phyloP scores from a whole-genome alignment of 345 rosid species.

The Zanthoxylum bungeanum region DNA sequence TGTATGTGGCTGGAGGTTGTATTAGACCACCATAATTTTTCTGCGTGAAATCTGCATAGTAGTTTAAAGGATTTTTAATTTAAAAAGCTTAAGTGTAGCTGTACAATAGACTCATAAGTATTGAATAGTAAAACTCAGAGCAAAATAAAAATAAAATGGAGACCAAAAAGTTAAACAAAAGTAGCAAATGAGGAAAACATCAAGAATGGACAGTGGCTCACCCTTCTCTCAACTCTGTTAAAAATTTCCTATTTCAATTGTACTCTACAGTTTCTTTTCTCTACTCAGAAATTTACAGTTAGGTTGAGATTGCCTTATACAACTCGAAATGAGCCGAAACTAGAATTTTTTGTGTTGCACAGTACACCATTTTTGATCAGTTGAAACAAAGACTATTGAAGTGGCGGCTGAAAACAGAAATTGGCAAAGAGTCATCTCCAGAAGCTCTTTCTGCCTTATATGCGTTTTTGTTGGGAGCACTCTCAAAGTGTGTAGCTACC shows the following conservation, averaged over 20 bases:
- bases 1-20: background rate
- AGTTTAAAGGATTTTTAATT: background rate
- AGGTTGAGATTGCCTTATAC: background rate
- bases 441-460: slow-evolving; percentile 72
- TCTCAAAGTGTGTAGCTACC: slow-evolving; percentile 85
- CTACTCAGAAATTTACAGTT: background rate
- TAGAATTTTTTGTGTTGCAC: slow-evolving; percentile 21
- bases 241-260: background rate
- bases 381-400: slow-evolving; percentile 66
- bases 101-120: background rate
- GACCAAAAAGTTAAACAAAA: background rate
- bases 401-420: slow-evolving; percentile 26
- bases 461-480: slow-evolving; percentile 83
- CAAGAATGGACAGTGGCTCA: background rate
- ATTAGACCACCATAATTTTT: background rate
- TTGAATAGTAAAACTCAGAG: background rate
- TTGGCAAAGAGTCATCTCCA: slow-evolving; percentile 39
- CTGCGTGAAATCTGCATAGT: background rate
- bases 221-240: background rate
- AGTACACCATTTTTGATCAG: slow-evolving; percentile 97
- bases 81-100: background rate
- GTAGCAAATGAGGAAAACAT: background rate
- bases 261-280: background rate
- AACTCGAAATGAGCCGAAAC: slow-evolving; percentile 20
- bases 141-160: background rate